These are phyloP conservation scores for Talaromyces sp. DNA, from an alignment of 2,329 filamentous ascomycete species.

Conservation along the genomic window DNA sequence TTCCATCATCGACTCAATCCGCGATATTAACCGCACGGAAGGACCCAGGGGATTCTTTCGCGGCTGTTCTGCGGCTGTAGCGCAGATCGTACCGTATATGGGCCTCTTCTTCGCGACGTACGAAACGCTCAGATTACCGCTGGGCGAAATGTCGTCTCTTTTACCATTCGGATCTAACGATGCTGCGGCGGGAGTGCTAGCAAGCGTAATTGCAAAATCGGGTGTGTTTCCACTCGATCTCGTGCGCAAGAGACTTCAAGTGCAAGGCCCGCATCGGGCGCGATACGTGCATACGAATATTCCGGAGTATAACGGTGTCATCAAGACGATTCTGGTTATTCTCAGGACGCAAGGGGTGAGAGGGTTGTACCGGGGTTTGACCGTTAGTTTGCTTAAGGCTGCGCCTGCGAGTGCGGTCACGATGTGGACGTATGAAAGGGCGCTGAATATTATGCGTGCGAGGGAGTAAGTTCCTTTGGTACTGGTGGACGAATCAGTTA, in stretches of 20 bases:
- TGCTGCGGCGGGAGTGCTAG: slow-evolving; percentile 74
- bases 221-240: slow-evolving; percentile 89
- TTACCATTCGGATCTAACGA: slow-evolving; percentile 74
- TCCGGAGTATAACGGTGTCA: slow-evolving; percentile 71
- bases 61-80: slow-evolving; percentile 74
- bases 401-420: slow-evolving; percentile 90
- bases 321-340: slow-evolving; percentile 65
- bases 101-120: slow-evolving; percentile 91
- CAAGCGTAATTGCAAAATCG: slow-evolving; percentile 80
- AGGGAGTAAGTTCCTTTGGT: slow-evolving; percentile 19
- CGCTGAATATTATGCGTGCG: slow-evolving; percentile 57
- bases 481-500: background rate
- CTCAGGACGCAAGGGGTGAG: slow-evolving; percentile 67
- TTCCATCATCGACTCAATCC: slow-evolving; percentile 64
- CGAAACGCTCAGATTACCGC: slow-evolving; percentile 64
- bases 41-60: slow-evolving; percentile 80
- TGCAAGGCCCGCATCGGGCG: slow-evolving; percentile 80
- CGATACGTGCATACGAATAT: slow-evolving; percentile 84
- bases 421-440: slow-evolving; percentile 89
- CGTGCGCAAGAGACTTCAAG: slow-evolving; percentile 87
- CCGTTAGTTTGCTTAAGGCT: slow-evolving; percentile 85
- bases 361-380: slow-evolving; percentile 82
- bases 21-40: slow-evolving; percentile 71
- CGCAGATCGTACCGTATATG: slow-evolving; percentile 94
- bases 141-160: slow-evolving; percentile 40